These are phyloP conservation scores for Melampsora larici-populina DNA, from an alignment of 1,284 basidiomycete species.

Conservation along the genomic window DNA sequence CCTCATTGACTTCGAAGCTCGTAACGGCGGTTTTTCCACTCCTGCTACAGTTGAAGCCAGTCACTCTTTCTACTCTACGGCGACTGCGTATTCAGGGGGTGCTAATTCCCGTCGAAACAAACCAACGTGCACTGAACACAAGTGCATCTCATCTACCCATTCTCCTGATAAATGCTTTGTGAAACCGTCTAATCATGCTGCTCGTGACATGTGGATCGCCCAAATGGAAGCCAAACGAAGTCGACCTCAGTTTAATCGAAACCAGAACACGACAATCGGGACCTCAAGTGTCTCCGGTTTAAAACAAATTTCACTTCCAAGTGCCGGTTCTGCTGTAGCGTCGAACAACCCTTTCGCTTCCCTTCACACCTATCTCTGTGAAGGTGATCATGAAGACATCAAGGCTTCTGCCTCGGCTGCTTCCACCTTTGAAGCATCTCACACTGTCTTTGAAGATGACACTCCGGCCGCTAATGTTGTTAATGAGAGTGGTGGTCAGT, in stretches of 20 bases:
- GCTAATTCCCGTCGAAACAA: not conserved
- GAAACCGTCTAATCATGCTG: not conserved
- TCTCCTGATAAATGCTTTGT: not conserved
- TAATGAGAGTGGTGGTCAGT: not conserved
- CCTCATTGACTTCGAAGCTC: not conserved
- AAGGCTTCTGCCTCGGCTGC: not conserved
- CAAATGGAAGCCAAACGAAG: no score
- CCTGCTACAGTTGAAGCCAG: no score
- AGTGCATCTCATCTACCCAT: not conserved
- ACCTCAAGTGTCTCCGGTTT: not conserved
- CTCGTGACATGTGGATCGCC: not conserved
- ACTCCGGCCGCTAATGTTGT: not conserved
- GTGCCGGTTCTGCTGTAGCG: no score
- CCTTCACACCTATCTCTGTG: not conserved
- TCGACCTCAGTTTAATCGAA: not conserved
- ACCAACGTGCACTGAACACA: not conserved
- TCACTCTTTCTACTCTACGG: not conserved
- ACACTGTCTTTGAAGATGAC: no score
- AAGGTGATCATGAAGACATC: not conserved
- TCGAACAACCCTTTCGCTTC: no score
- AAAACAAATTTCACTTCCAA: no score
- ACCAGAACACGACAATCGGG: no score
- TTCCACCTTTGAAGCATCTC: no score
- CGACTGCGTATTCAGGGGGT: not conserved
- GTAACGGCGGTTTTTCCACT: not conserved